Conservation (phyloP, 768 basidiomycete species). For the Tylopilus subfusipes region DNA sequence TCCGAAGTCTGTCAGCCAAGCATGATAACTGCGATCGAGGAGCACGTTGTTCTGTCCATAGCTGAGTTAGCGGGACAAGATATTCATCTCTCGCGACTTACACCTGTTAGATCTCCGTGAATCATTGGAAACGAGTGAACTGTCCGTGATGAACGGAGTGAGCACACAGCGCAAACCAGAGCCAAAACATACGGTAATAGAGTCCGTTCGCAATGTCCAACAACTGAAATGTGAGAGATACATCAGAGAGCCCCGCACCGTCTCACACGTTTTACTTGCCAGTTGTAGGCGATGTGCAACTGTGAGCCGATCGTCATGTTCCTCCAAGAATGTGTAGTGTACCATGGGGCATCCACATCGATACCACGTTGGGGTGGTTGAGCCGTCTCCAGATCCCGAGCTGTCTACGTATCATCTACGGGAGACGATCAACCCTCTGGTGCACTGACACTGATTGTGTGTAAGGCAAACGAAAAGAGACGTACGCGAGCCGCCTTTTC, state of each 20-base stretch:
- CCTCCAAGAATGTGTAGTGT: slow-evolving; percentile 1
- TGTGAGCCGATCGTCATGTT: not conserved
- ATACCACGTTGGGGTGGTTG: slow-evolving; percentile 5
- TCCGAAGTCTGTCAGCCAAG: slow-evolving; percentile 9
- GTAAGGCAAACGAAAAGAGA: not conserved
- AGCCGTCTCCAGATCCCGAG: slow-evolving; percentile 7
- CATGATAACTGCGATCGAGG: slow-evolving; percentile 4
- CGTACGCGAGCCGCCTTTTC: slow-evolving; percentile 1
- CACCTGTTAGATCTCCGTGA: slow-evolving; percentile 8
- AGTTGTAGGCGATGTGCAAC: slow-evolving; percentile 2
- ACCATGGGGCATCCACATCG: slow-evolving; percentile 8
- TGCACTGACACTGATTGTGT: no score
- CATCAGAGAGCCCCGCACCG: not conserved
- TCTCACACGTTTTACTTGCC: not conserved
- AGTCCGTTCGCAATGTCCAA: slow-evolving; percentile 8
- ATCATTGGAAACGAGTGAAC: slow-evolving; percentile 11
- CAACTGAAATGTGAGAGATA: not conserved
- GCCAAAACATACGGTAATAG: not conserved
- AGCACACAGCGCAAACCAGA: not conserved
- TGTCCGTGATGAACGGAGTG: not conserved
- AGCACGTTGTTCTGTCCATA: slow-evolving; percentile 9
- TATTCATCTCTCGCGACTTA: not conserved
- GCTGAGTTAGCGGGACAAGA: not conserved
- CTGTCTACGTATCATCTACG: slow-evolving; percentile 5
- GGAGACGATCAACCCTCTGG: not conserved